Evolutionary conservation across 805 yeast genomes (phyloP), one percentile per base, ranked within the genome.

Genomic region (Candida ortonii): DNA sequence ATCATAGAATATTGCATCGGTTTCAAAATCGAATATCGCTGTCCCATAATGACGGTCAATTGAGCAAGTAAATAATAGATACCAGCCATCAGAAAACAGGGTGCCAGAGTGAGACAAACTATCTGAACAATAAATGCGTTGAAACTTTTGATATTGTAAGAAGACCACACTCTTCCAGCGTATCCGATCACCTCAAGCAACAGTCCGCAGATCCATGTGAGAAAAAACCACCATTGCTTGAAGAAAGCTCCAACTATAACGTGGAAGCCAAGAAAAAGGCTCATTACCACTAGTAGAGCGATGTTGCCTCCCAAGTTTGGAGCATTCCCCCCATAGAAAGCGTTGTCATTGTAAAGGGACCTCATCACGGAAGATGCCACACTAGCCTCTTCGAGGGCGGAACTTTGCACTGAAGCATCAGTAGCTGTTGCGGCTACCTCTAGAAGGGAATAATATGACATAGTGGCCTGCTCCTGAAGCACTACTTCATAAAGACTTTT

Each of bases 81-180:
- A 1, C 90, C 95, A 4, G 84, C 96, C 84, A 84, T 82, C 28
- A 84, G 65, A 55, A 87, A 82, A 14, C 85, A 86, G 0, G 96
- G 96, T 0, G 86, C 90, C 30, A 87, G 59, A 0, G 90, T 84
- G 36, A 86, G 61, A 49, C 80, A 68, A 36, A 79, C 71, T 43
- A 81, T 71, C 56, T 87, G 94, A 48, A 79, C 59, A 26, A 82
- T 51, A 50, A 68, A 87, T 18, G 67, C 62, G 32, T 68, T 55
- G 25, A 59, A 43, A 22, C 60, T 50, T 11, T 34, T 26, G 32
- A 54, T 38, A 43, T 71, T 52, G 27, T 52, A 44, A 13, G 70
- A 66, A 2, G 80, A 67, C 35, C 71, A 44, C 2, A 70, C 52
- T 34, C 95, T 62, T 3, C 79, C 86, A 7, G 71, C 55, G 52